Evolutionary conservation across 2,329 filamentous ascomycete species (phyloP), one percentile per base, ranked within the genome.

Genomic region (Teratosphaeria pseudoeucalypti): DNA sequence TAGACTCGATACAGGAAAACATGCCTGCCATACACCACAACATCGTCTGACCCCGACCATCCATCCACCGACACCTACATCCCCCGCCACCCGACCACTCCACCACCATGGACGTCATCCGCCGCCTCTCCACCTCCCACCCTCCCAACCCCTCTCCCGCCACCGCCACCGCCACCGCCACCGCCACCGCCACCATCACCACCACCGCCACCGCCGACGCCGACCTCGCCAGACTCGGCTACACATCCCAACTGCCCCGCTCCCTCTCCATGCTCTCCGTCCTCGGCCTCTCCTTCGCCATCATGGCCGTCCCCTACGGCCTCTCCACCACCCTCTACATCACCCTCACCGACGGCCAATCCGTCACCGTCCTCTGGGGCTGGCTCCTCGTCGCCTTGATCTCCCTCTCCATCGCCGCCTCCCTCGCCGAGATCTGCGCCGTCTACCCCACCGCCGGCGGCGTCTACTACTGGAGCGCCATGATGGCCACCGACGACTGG

Each of bases 271-370:
- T 88, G 85, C 72, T 88, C 67, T 86, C 83, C 67, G 83, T 89
- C 32, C 76, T 89, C 53, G 86, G 86, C 56, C 68, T 86, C 73
- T 87, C 85, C 53, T 89, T 89, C 69, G 86, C 86, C 57, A 89
- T 90, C 71, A 89, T 89, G 85, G 86, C 86, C 11, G 85, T 85
- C 11, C 85, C 85, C 0, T 87, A 85, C 65, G 86, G 86, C 39
- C 77, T 88, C 43, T 83, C 79, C 34, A 88, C 86, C 16, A 89
- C 86, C 1, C 77, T 89, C 62, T 85, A 83, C 73, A 86, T 88
- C 69, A 84, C 83, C 26, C 77, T 89, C 32, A 81, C 81, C 19
- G 85, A 89, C 71, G 87, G 87, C 26, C 84, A 87, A 70, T 80
- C 79, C 52, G 86, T 89, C 16, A 87, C 85, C 27, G 80, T 89